These are phyloP conservation scores for Porogramme epimiltina DNA, from an alignment of 1,284 basidiomycete species.

Conservation along the genomic window DNA sequence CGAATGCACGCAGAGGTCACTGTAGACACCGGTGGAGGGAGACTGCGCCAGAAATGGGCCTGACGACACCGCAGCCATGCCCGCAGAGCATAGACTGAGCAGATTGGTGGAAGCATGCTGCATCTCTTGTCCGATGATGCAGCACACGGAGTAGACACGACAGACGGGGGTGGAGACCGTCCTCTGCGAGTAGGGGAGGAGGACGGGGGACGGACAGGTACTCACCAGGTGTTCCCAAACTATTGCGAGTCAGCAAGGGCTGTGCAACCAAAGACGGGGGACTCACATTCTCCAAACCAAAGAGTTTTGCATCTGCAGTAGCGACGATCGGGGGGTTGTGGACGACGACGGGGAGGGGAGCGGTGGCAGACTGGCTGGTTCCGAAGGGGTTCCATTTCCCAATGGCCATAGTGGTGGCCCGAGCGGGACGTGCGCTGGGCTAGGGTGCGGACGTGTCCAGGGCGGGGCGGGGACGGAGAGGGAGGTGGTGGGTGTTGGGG, in stretches of 20 bases:
- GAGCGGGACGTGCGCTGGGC: slow-evolving; percentile 1
- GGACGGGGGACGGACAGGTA: slow-evolving; percentile 1
- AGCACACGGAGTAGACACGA: background rate
- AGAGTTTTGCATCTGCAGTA: slow-evolving; percentile 76
- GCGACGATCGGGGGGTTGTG: slow-evolving; percentile 33
- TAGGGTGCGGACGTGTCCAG: background rate
- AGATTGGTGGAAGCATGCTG: no score
- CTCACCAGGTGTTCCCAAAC: slow-evolving; percentile 86
- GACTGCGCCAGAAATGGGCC: no score
- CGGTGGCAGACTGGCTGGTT: slow-evolving; percentile 17
- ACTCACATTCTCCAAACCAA: slow-evolving; percentile 91
- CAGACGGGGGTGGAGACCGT: background rate
- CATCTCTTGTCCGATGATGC: no score
- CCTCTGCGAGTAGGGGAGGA: no score
- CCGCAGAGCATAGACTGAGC: no score
- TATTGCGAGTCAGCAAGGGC: slow-evolving; percentile 30
- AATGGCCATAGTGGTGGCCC: slow-evolving; percentile 28
- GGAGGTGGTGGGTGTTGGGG: no score
- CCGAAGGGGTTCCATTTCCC: slow-evolving; percentile 32
- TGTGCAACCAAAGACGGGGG: background rate
- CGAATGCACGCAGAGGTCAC: no score
- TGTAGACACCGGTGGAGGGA: no score
- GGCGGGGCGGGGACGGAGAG: no score
- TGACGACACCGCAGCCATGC: no score
- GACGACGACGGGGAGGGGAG: slow-evolving; percentile 21